Evolutionary conservation across 805 yeast species (phyloP).

Genomic region (Candida chauliodis): DNA sequence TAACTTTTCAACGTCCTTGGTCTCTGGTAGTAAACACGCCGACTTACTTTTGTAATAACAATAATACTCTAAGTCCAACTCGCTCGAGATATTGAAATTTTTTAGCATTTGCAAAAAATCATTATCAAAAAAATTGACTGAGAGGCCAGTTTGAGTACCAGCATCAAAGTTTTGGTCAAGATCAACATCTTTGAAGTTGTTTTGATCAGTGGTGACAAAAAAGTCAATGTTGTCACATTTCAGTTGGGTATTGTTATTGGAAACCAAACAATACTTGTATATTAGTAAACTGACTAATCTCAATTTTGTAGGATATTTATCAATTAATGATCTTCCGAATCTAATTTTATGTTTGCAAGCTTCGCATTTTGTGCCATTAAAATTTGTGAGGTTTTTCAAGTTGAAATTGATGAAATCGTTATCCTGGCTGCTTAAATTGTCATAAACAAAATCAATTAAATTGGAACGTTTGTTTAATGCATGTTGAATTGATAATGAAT

Average conservation of each 20-base stretch:
- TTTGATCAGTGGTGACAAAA: conserved; percentile 32
- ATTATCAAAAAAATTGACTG: conserved; percentile 34
- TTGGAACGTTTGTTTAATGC: conserved; percentile 18
- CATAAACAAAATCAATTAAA: conserved; percentile 24
- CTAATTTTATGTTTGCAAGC: conserved; percentile 33
- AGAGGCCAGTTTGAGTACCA: conserved; percentile 21
- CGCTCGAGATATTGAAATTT: conserved; percentile 33
- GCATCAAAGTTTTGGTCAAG: conserved; percentile 17
- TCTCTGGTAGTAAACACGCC: conserved; percentile 49
- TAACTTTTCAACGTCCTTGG: conserved; percentile 43
- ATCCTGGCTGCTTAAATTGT: conserved; percentile 21
- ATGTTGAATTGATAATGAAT: conserved; percentile 16
- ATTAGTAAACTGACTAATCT: conserved; percentile 34
- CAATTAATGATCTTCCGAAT: conserved; percentile 24
- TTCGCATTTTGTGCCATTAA: conserved; percentile 32
- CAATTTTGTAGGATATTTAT: conserved; percentile 26
- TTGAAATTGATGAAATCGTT: conserved; percentile 27
- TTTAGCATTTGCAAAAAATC: conserved; percentile 36
- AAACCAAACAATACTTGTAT: conserved; percentile 30
- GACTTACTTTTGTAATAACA: conserved; percentile 45
- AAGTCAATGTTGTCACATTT: conserved; percentile 35
- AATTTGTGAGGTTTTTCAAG: conserved; percentile 23
- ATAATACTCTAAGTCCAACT: conserved; percentile 43
- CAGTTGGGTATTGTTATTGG: conserved; percentile 24
- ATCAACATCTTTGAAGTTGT: conserved; percentile 14